Base-by-base conservation (phyloP, 2,329 filamentous ascomycete species). In the Coniosporium tulheliwenetii region DNA sequence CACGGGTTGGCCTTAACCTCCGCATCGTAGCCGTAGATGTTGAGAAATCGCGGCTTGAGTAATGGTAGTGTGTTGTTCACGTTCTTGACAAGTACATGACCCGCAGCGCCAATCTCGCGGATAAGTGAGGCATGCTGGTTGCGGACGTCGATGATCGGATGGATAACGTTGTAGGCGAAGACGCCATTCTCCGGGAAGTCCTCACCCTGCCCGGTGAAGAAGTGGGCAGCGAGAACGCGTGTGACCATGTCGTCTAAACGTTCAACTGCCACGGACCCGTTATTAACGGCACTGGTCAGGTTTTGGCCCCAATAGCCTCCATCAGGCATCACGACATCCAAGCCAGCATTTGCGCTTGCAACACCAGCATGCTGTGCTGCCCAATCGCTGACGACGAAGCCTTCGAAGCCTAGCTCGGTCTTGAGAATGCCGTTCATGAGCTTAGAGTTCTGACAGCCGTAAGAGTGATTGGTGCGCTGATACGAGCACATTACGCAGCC, bases 141-240 rank as follows among this genome's bases (percentile, higher is more conserved):
- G 44, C 73, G 67, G 1, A 75, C 73, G 45, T 75, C 58, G 29
- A 86, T 74, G 48, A 74, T 85, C 52, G 81, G 64, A 50, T 86
- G 86, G 5, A 84, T 76, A 7, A 75, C 64, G 10, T 78, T 80
- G 0, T 55, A 60, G 0, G 77, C 77, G 2, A 73, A 77, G 41
- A 77, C 50, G 1, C 79, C 43, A 41, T 59, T 57, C 5, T 57
- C 47, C 30, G 58, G 53, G 38, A 61, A 61, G 45, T 60, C 60
- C 1, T 55, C 57, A 51, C 12, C 76, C 67, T 30, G 67, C 14
- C 73, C 0, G 72, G 73, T 44, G 77, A 75, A 10, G 78, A 57
- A 5, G 61, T 64, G 45, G 10, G 44, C 35, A 8, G 44, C 40
- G 29, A 46, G n/a, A 30, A 45, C 41, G 13, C 44, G 32, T 12